phyloP scores from a whole-genome alignment of 768 basidiomycete species.

The Boletus rubescentipes region DNA sequence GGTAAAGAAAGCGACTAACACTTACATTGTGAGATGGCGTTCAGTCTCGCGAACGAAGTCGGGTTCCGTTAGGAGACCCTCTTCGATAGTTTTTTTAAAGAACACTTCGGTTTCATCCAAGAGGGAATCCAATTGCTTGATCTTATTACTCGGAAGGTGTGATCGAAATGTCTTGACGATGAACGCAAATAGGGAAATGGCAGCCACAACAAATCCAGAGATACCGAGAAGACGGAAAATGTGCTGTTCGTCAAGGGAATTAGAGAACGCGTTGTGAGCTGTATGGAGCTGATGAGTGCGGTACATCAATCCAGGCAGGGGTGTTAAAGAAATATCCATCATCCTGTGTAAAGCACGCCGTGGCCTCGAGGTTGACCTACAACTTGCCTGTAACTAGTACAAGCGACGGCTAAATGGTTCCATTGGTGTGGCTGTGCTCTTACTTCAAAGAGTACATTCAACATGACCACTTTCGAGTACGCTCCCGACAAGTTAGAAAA shows the following conservation, averaged over 20 bases:
- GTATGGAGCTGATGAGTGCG: no score
- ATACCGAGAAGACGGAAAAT: constrained; percentile 2
- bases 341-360: neutral
- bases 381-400: no score
- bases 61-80: constrained; percentile 2
- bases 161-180: neutral
- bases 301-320: no score
- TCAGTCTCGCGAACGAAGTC: neutral
- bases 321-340: neutral
- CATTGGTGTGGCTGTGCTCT: no score
- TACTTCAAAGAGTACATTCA: no score
- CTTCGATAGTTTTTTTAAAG: constrained; percentile 6
- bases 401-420: no score
- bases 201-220: neutral
- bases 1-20: no score
- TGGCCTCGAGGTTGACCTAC: neutral
- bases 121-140: constrained; percentile 2
- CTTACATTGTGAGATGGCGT: neutral
- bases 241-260: neutral
- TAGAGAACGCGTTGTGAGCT: no score
- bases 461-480: no score
- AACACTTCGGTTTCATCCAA: constrained; percentile 1
- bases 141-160: constrained; percentile 2
- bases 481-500: neutral
- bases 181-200: neutral